Base-by-base conservation (phyloP, 2,329 filamentous ascomycete genomes). In the Stromatinia cepivora region DNA sequence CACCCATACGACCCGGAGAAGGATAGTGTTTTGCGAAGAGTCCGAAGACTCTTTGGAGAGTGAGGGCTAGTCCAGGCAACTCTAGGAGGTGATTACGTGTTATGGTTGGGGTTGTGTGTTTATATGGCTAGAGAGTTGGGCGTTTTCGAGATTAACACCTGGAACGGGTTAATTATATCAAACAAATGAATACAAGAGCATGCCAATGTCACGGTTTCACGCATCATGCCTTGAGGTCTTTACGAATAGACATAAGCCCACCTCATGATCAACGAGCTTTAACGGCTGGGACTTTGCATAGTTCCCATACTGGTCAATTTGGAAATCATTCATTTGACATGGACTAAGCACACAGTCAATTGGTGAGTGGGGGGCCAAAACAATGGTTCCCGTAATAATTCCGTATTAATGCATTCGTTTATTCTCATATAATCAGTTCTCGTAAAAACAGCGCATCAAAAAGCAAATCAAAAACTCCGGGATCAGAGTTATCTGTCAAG, bases 1-100 rank as follows among this genome's bases (percentile, higher is more conserved):
- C 95, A 99, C 80, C 95, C 95, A 2, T 99, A 99, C 79, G 94
- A 99, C 77, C 95, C 95, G 0, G 95, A 99, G 82, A 99, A 99
- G 84, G 95, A 99, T 81, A 98, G 94, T 78, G 94, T 99, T 56
- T 81, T 99, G 81, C 92, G 94, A 82, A 87, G 95, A 74, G 95
- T 99, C 73, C 84, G 87, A 79, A 87, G 89, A 77, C 78, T 92
- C 72, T 90, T 90, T 82, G 88, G 88, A 75, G 88, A 94, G 83
- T 94, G 87, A 79, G 73, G 76, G 72, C 45, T 7, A 28, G 50
- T 65, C 10, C 48, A 42, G n/a, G 56, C 54, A 72, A 59, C 50
- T 57, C 46, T 42, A 56, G 57, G 45, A 52, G 31, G 62, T 31
- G 65, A 58, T 46, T 59, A 46, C 22, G 11, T 52, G 45, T 45